Evolutionary conservation across 2,329 filamentous ascomycete genomes (phyloP), one percentile per base, ranked within the genome.

Genomic region (Rhytidhysteron rufulum): DNA sequence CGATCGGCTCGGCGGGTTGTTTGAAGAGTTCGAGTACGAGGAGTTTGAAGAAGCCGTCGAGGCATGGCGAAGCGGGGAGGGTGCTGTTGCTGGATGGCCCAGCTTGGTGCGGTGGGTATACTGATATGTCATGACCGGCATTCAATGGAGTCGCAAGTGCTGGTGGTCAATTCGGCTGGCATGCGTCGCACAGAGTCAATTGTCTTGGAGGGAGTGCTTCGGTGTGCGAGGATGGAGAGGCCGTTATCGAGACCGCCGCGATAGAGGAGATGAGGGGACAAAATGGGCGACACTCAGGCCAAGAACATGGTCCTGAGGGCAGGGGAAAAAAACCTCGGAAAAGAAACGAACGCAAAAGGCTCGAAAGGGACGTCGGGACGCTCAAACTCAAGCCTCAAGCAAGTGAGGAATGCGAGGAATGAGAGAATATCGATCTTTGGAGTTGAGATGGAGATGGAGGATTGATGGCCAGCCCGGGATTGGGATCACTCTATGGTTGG

Each of bases 1-100:
- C 29, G 81, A 79, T 39, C 74, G 69, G 56, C 80, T 83, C 39
- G 77, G 71, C 31, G 82, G 78, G 47, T 63, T 58, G 30, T 69
- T 68, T 2, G 81, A 82, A 36, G 65, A 62, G 41, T 74, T 72
- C 1, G 83, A 86, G 60, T 82, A 85, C 41, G 83, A 86, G 3
- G 85, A 88, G 39, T 77, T 78, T n/a, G 79, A 80, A 5, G 85
- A 86, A 8, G 83, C 79, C 43, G 78, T 87, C 4, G 85, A 88
- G 22, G 80, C 74, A 54, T 86, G 82, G 50, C 85, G 74, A 40
- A 68, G 57, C 18, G 66, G 66, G 30, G 71, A 75, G 22, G 72
- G 67, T 55, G 63, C 62, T 22, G 66, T 51, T 9, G 65, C 51
- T 36, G 59, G 50, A 49, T 69, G 66, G 34, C 65, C 60, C 31